phyloP scores from a whole-genome alignment of 2,329 filamentous ascomycete species.

The Clarireedia homoeocarpa region DNA sequence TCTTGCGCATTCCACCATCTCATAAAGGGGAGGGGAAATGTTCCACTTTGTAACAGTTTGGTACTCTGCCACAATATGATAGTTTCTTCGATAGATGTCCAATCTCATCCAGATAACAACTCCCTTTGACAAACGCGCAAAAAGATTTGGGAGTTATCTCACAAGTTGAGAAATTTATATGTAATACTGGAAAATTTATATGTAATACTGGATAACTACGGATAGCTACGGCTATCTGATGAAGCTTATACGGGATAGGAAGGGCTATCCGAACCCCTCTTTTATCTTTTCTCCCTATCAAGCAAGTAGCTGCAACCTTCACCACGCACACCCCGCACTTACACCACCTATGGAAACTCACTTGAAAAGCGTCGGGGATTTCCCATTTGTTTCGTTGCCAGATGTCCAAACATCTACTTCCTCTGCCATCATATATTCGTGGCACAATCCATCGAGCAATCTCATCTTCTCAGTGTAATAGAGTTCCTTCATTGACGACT shows the following conservation, averaged over 20 bases:
- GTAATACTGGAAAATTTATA: too few species aligned
- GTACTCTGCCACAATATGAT: too few species aligned
- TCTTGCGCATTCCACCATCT: too few species aligned
- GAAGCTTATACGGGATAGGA: conserved; percentile 3
- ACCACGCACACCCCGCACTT: conserved; percentile 1
- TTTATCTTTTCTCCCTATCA: conserved; percentile 6
- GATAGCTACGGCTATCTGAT: neutral
- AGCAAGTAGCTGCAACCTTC: neutral
- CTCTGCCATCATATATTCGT: conserved; percentile 5
- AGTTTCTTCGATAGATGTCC: too few species aligned
- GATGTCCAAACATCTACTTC: conserved; percentile 2
- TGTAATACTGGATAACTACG: too few species aligned
- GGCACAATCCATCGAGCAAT: neutral
- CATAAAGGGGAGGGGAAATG: neutral
- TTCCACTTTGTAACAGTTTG: neutral
- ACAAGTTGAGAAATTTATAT: too few species aligned
- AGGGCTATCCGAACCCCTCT: conserved; percentile 2
- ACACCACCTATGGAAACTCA: neutral
- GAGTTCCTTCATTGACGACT: neutral
- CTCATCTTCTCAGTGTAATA: neutral
- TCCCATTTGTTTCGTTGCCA: neutral
- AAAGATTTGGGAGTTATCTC: too few species aligned
- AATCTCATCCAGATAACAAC: neutral
- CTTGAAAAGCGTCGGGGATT: neutral
- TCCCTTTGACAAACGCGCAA: too few species aligned